Base-by-base conservation (phyloP, 495 filamentous ascomycete species). In the Talaromyces borbonicus region DNA sequence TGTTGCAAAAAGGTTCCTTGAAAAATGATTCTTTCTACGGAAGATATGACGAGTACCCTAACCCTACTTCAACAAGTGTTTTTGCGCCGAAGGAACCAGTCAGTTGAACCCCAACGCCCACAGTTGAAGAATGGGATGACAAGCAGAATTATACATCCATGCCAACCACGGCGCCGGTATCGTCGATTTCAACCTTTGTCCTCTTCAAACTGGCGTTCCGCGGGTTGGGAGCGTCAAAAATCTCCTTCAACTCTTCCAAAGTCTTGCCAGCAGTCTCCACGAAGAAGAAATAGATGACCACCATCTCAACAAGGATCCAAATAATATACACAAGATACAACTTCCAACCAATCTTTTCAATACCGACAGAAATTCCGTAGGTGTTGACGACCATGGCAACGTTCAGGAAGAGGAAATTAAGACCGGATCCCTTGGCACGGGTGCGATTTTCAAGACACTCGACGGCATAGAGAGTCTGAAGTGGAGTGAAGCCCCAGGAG, bases 391-490 rank as follows among this genome's bases (percentile, higher is more conserved):
- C 73, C 72, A 43, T 74, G 61, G 18, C 40, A 15, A 25, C 9
- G 14, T 25, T 25, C 7, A 25, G 29, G 20, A 43, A 16, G 2
- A 43, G 42, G 41, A 49, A 54, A 55, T 5, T 47, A 12, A 19
- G 12, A 38, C 32, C 81, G 71, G 83, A 79, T 0, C 81, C 81
- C 59, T 85, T 85, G 11, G 75, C 82, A n/a, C 81, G 72, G 47
- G 68, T 70, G 37, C 80, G 72, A 53, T 69, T 77, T 2, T 66
- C 60, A 8, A 86, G 63, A 43, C 72, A 74, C 60, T 86, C 83
- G n/a, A 81, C 72, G 0, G 79, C 78, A 61, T 85, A 87, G 47
- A 86, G 66, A 24, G 76, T 75, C 56, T 84, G 81, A 22, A 84
- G 63, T 0, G 83, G 81, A 8, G 83, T 85, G 65, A 75, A 78